A percentile compares a stretch with the other conserved stretches of the same genome.
Evolutionary conservation across 2,329 filamentous ascomycete species (phyloP).

Genomic region (Colletotrichum australisinense): DNA sequence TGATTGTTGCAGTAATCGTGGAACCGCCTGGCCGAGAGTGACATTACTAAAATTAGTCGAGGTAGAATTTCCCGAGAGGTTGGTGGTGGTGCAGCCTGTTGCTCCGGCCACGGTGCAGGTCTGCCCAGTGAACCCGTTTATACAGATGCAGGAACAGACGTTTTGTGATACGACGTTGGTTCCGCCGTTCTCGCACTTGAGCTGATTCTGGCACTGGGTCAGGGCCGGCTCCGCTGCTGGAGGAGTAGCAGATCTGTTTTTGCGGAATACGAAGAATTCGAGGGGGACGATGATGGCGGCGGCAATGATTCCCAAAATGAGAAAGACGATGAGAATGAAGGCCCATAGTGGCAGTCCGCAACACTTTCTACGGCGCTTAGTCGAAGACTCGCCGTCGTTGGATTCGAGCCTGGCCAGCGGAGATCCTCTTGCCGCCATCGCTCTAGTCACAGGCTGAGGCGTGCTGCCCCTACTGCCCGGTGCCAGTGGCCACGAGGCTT

Average conservation of each 20-base stretch:
- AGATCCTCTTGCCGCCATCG: constrained; percentile 27
- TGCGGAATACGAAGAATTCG: constrained; percentile 71
- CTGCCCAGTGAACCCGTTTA: constrained; percentile 81
- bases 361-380: constrained; percentile 68
- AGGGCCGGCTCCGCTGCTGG: constrained; percentile 49
- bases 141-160: constrained; percentile 87
- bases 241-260: constrained; percentile 47
- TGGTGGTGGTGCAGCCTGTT: constrained; percentile 65
- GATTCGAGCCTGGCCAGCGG: constrained; percentile 30
- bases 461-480: constrained; percentile 37
- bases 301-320: constrained; percentile 78
- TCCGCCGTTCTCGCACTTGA: constrained; percentile 84
- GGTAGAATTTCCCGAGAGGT: constrained; percentile 52
- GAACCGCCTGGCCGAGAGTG: constrained; percentile 84
- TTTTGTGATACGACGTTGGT: constrained; percentile 76
- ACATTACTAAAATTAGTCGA: constrained; percentile 68
- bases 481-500: constrained; percentile 62
- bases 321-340: constrained; percentile 73
- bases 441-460: constrained; percentile 27
- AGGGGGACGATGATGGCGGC: constrained; percentile 86
- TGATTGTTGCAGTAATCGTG: constrained; percentile 76
- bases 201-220: constrained; percentile 67
- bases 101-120: constrained; percentile 61
- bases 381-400: constrained; percentile 40
- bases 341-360: constrained; percentile 88